Conservation (phyloP, 257 asterid genomes). For the Solanum microdontum region DNA sequence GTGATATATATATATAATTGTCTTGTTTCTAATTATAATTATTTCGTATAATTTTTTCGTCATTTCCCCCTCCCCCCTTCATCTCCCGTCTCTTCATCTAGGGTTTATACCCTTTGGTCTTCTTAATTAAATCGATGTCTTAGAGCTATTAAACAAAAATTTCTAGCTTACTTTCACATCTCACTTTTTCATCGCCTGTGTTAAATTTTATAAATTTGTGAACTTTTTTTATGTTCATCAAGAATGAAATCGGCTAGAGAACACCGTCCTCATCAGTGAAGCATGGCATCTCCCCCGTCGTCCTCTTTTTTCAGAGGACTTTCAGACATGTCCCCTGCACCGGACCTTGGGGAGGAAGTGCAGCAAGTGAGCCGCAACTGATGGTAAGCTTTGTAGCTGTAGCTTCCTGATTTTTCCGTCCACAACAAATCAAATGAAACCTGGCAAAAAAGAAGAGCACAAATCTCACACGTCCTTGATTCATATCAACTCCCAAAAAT, state of each 20-base stretch:
- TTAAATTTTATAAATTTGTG: not conserved
- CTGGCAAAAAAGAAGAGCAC: too few relatives aligned
- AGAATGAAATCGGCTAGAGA: too few relatives aligned
- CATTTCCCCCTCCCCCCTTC: too few relatives aligned
- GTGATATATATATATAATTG: not conserved
- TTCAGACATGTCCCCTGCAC: too few relatives aligned
- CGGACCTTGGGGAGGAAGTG: not conserved
- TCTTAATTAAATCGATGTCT: not conserved
- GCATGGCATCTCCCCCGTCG: too few relatives aligned
- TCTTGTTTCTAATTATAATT: not conserved
- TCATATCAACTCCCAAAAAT: too few relatives aligned
- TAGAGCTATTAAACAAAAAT: not conserved
- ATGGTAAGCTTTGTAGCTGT: too few relatives aligned
- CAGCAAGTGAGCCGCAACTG: not conserved
- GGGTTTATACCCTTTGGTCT: not conserved
- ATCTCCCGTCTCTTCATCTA: not conserved
- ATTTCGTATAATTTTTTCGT: not conserved
- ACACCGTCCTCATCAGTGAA: too few relatives aligned
- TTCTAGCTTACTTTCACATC: not conserved
- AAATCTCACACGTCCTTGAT: too few relatives aligned
- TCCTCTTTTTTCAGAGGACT: too few relatives aligned
- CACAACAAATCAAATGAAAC: too few relatives aligned
- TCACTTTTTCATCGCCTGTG: not conserved
- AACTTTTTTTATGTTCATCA: not conserved
- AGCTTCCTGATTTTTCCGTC: too few relatives aligned